These are phyloP conservation scores for Fomitopsis pulvina DNA, from an alignment of 768 basidiomycete species.

Conservation along the genomic window DNA sequence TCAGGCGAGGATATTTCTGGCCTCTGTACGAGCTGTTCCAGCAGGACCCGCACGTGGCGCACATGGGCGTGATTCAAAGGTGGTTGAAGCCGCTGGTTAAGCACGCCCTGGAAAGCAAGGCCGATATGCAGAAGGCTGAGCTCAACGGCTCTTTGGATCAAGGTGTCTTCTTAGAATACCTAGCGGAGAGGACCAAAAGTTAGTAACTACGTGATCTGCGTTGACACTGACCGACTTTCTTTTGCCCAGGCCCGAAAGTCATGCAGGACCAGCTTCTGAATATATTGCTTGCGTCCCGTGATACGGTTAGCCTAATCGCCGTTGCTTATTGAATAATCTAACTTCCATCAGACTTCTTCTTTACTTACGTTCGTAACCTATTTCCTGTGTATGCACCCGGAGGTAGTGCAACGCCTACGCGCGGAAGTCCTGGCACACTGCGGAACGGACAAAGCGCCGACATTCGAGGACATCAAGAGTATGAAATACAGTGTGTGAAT, in stretches of 20 bases:
- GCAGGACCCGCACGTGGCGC: conserved; percentile 28
- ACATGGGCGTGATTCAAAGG: conserved; percentile 28
- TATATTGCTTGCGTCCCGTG: conserved; percentile 69
- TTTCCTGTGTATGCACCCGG: conserved; percentile 59
- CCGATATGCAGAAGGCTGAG: conserved; percentile 30
- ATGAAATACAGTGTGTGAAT: conserved; percentile 61
- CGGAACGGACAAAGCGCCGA: conserved; percentile 41
- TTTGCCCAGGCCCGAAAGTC: conserved; percentile 44
- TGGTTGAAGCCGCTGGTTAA: conserved; percentile 61
- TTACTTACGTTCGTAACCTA: conserved; percentile 66
- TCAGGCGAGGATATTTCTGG: conserved; percentile 34
- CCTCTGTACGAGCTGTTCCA: conserved; percentile 35
- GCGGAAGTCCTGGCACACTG: conserved; percentile 55
- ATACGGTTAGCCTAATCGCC: conserved; percentile 48
- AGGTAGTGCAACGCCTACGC: conserved; percentile 45
- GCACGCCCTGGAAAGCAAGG: conserved; percentile 43
- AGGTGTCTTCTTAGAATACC: conserved; percentile 60
- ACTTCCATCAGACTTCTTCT: conserved; percentile 49
- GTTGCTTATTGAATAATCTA: conserved; percentile 1
- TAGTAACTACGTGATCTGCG: conserved; percentile 11
- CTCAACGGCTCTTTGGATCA: conserved; percentile 36
- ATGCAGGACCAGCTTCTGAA: conserved; percentile 77
- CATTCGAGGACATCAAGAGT: conserved; percentile 48
- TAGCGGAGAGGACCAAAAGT: conserved; percentile 63
- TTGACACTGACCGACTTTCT: neutral